Conservation (phyloP, 192 early-diverging fungal genomes). For the Paraglomus brasilianum region DNA sequence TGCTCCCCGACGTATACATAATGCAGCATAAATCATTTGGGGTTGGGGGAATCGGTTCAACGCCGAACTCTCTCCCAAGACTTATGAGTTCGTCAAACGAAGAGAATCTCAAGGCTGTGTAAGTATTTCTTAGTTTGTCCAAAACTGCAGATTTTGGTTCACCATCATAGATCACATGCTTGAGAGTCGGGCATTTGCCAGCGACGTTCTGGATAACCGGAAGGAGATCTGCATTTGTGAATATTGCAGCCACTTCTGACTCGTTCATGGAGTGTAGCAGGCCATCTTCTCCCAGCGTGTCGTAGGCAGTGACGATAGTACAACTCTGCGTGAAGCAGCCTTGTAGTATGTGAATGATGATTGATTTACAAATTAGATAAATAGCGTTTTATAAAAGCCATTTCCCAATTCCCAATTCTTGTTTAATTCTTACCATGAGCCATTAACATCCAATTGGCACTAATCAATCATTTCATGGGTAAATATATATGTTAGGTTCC, state of each 20-base stretch:
- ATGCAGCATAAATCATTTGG: constrained; percentile 76
- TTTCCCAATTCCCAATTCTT: not conserved
- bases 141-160: constrained; percentile 50
- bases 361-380: constrained; percentile 30
- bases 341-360: constrained; percentile 64
- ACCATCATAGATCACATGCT: constrained; percentile 71
- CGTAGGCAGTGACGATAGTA: constrained; percentile 81
- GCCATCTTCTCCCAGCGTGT: constrained; percentile 82
- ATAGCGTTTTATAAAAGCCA: not conserved
- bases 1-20: constrained; percentile 92
- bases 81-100: constrained; percentile 66
- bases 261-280: constrained; percentile 84
- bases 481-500: not conserved
- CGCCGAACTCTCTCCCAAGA: constrained; percentile 64
- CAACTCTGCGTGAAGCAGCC: constrained; percentile 65
- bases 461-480: no score
- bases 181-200: constrained; percentile 57
- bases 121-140: constrained; percentile 44
- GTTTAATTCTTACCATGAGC: constrained; percentile 33
- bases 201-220: constrained; percentile 62
- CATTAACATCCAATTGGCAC: constrained; percentile 37
- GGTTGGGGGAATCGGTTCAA: constrained; percentile 62
- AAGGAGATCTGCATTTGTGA: constrained; percentile 74
- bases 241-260: constrained; percentile 66
- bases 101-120: constrained; percentile 48